Conservation (phyloP, 2,329 filamentous ascomycete genomes). For the Aspergillus bombycis region DNA sequence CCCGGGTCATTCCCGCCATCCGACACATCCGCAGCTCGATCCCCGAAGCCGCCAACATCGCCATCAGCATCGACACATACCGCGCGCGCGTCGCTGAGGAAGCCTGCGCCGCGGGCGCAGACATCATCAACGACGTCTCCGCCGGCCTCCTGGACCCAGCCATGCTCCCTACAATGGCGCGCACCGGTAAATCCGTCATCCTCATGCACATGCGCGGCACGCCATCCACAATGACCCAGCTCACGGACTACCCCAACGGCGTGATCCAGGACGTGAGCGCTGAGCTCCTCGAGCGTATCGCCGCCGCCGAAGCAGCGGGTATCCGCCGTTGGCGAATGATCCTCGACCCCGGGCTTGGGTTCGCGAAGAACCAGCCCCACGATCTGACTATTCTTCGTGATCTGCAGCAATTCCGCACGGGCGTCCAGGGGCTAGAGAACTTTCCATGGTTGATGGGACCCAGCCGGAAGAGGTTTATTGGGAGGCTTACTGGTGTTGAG, state of each 20-base stretch:
- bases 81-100: constrained; percentile 78
- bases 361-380: constrained; percentile 80
- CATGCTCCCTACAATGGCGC: constrained; percentile 82
- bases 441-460: constrained; percentile 88
- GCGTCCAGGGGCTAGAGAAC: constrained; percentile 49
- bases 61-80: constrained; percentile 91
- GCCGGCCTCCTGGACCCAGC: constrained; percentile 75
- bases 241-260: constrained; percentile 70
- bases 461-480: constrained; percentile 89
- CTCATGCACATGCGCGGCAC: constrained; percentile 95
- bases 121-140: constrained; percentile 94
- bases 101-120: constrained; percentile 76
- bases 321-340: constrained; percentile 92
- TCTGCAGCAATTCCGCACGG: constrained; percentile 62
- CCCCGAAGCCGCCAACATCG: constrained; percentile 64
- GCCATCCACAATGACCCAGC: constrained; percentile 75
- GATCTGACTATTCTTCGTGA: constrained; percentile 78
- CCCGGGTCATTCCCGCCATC: constrained; percentile 80
- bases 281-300: constrained; percentile 72
- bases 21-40: constrained; percentile 66
- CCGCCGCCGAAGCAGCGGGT: constrained; percentile 77
- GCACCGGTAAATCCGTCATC: constrained; percentile 75
- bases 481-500: constrained; percentile 74
- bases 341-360: constrained; percentile 90
- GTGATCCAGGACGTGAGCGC: constrained; percentile 65